phyloP scores from a whole-genome alignment of 768 basidiomycete species.

The Leucocoprinus leucothites region DNA sequence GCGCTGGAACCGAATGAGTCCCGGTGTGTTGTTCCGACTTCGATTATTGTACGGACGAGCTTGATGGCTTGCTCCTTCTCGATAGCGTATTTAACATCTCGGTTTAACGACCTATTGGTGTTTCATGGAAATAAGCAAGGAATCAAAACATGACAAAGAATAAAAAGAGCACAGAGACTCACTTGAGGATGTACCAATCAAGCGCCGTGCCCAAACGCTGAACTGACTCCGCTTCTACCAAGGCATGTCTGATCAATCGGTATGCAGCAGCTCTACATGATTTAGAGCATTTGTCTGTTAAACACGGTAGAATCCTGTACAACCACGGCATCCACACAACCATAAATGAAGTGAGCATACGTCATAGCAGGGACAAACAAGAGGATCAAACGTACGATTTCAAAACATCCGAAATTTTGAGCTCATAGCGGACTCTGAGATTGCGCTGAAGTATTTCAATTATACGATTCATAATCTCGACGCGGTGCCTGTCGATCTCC shows the following conservation, averaged over 20 bases:
- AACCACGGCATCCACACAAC: background rate
- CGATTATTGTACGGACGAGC: slow-evolving; percentile 78
- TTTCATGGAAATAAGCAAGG: background rate
- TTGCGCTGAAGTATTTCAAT: slow-evolving; percentile 66
- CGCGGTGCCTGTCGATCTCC: slow-evolving; percentile 52
- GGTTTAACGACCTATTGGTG: slow-evolving; percentile 64
- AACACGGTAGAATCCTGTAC: slow-evolving; percentile 67
- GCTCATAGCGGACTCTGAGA: slow-evolving; percentile 72
- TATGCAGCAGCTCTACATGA: slow-evolving; percentile 81
- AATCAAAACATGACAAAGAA: background rate
- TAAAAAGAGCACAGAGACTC: slow-evolving; percentile 16
- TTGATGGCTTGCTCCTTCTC: slow-evolving; percentile 94
- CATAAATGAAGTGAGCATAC: background rate
- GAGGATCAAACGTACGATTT: slow-evolving; percentile 53
- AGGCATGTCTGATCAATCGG: slow-evolving; percentile 72
- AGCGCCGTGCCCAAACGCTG: slow-evolving; percentile 61
- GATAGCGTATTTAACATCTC: slow-evolving; percentile 77
- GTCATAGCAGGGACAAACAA: background rate
- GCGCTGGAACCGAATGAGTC: slow-evolving; percentile 40
- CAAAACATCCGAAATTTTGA: slow-evolving; percentile 68
- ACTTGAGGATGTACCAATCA: slow-evolving; percentile 94
- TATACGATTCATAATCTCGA: slow-evolving; percentile 63
- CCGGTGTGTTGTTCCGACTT: slow-evolving; percentile 62
- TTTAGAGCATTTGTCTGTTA: slow-evolving; percentile 72
- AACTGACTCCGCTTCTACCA: slow-evolving; percentile 74